phyloP scores from a whole-genome alignment of 345 rosid species.

The Combretum micranthum region DNA sequence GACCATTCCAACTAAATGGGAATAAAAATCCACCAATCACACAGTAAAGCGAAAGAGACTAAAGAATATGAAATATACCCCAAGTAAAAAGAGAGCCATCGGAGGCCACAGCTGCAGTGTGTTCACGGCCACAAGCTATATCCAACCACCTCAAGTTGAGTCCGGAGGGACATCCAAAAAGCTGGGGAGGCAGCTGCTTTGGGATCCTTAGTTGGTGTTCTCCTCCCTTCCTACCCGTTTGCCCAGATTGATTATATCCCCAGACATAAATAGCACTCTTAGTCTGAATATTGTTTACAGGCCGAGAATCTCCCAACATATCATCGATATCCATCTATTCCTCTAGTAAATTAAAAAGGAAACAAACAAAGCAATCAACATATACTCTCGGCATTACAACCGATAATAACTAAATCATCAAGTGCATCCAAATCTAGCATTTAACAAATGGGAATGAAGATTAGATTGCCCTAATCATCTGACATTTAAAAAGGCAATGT shows the following conservation, averaged over 20 bases:
- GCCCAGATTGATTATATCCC: conserved; percentile 94
- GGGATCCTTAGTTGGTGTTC: conserved; percentile 77
- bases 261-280: conserved; percentile 95
- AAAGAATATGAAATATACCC: conserved; percentile 42
- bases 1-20: no score
- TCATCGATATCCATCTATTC: conserved; percentile 54
- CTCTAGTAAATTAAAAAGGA: not conserved
- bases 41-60: not conserved
- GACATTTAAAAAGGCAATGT: no score
- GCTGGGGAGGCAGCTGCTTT: conserved; percentile 87
- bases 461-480: no score
- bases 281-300: conserved; percentile 36
- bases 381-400: not conserved
- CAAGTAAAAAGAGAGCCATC: conserved; percentile 97
- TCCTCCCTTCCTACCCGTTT: conserved; percentile 76
- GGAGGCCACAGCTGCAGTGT: conserved; percentile 91
- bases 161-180: conserved; percentile 85
- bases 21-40: not conserved
- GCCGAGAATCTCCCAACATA: conserved; percentile 57
- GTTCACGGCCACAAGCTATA: conserved; percentile 89
- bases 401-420: not conserved
- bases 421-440: no score
- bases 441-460: no score
- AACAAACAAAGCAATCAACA: not conserved
- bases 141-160: conserved; percentile 78